Evolutionary conservation across 192 early-diverging fungal species (phyloP), one percentile per base, ranked within the genome.

Genomic region (Mortierella alpina): DNA sequence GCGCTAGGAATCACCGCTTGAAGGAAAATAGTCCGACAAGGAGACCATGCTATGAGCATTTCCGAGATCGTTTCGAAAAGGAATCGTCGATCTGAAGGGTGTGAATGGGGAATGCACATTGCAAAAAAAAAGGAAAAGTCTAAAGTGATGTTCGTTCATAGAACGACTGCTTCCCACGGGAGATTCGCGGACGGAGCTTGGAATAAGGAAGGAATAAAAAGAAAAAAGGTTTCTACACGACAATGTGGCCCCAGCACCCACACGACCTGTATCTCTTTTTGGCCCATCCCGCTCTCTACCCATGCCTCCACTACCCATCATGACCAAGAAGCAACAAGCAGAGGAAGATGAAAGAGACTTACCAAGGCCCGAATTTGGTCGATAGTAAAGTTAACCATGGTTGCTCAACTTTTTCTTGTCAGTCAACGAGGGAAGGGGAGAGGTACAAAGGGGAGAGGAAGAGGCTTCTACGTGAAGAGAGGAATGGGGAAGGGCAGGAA

Each of bases 371-470:
- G 77, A 65, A 80, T 80, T 72, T 80, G 77, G 70, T 80, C 77
- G 70, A 80, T 72, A 55, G 77, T 80, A 56, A 80, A 80, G 77
- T 80, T 80, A 80, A 80, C 77, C 77, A 80, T 80, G 70, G n/a
- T 80, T 64, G 77, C 49, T 71, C 69, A 63, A 61, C 59, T 71
- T 63, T 70, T 56, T 70, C 54, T 73, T 65, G 45, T 73, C 40
- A n/a, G 58, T 67, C 46, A 60, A 40, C 52, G 63, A 18, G 40
- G 48, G 47, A 61, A 42, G 63, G 65, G 64, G 72, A 54, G 45
- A 44, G 61, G 61, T 49, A 23, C 15, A 46, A 63, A 11, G 59
- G 23, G 41, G 20, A 42, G 44, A 23, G 44, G 23, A n/a, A 48
- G 12, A 63, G 7, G 15, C 2, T 59, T 42, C 46, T 72, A 65